Base-by-base conservation (phyloP, 768 basidiomycete species). In the Auricularia auricula-judae region DNA sequence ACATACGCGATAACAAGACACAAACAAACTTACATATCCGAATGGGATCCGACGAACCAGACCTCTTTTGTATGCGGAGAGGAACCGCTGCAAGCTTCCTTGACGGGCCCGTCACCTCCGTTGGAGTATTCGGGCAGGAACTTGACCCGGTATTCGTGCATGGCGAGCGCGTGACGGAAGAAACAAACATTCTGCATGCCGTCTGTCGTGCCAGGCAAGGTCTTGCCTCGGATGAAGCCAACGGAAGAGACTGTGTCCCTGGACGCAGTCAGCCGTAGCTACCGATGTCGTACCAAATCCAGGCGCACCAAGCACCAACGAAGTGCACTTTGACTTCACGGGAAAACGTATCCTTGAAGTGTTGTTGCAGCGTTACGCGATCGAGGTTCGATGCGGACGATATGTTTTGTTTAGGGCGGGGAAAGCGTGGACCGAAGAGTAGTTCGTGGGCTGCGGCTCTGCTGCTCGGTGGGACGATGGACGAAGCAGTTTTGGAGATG, bases 91-190 rank as follows among this genome's bases (percentile, higher is more conserved):
- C 18, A n/a, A 36, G 12, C 47, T 18, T 5, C 21, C 3, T 67
- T 71, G n/a, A 68, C 68, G 21, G 68, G 10, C 69, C 67, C 39
- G 64, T 65, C 54, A 29, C 72, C 74, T 0, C 73, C 75, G 35
- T 76, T 69, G 0, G 69, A 76, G 56, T 77, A 79, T 64, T 81
- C 79, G 0, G 81, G 81, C 2, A 79, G 65, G 65, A 80, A 81
- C 61, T 80, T 81, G 51, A 81, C 79, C 5, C 81, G 75, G 33
- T 75, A 71, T 58, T 81, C 81, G 64, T 81, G 80, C 34, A 81
- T 70, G 0, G 81, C 80, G 3, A 81, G 70, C 1, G 79, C 80
- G 68, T 81, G 80, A 5, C 80, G 75, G 64, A 81, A 81, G 56
- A 72, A 74, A 51, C 77, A 78, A 4, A 80, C 71, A 61, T 78